A percentile compares a stretch with the other conserved stretches of the same genome.
These are phyloP conservation scores for Mycena filopes DNA, from an alignment of 768 basidiomycete genomes.

Conservation along the genomic window DNA sequence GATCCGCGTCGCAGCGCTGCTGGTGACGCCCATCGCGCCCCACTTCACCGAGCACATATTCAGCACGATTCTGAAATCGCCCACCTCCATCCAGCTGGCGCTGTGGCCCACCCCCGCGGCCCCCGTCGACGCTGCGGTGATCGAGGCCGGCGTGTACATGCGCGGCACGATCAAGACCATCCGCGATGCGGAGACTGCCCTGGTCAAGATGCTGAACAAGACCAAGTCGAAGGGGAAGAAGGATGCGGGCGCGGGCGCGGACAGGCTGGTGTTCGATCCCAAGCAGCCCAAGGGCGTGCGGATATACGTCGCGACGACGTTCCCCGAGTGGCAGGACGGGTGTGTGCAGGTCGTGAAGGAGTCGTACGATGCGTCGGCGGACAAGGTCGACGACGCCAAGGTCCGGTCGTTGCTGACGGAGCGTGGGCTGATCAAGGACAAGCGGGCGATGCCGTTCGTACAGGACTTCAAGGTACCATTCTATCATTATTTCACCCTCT, in stretches of 20 bases:
- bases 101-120: conserved; percentile 79
- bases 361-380: conserved; percentile 64
- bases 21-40: conserved; percentile 89
- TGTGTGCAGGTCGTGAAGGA: conserved; percentile 83
- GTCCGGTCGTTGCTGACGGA: conserved; percentile 74
- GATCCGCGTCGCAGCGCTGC: conserved; percentile 83
- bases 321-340: conserved; percentile 94
- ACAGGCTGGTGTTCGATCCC: conserved; percentile 75
- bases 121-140: conserved; percentile 68
- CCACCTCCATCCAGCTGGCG: conserved; percentile 83
- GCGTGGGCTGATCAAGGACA: conserved; percentile 92
- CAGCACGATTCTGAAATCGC: conserved; percentile 75
- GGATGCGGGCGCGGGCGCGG: conserved; percentile 47
- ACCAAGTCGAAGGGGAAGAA: conserved; percentile 66
- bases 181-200: conserved; percentile 83
- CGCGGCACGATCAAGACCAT: conserved; percentile 91
- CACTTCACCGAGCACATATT: conserved; percentile 96
- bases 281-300: conserved; percentile 86
- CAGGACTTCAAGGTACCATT: conserved; percentile 86
- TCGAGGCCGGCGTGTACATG: conserved; percentile 88
- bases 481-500: neutral
- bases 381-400: conserved; percentile 85
- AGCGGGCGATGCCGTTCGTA: conserved; percentile 94
- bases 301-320: conserved; percentile 89
- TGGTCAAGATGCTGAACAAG: conserved; percentile 86